These are phyloP conservation scores for Backusella psychrophila DNA, from an alignment of 192 early-diverging fungal species.

Conservation along the genomic window DNA sequence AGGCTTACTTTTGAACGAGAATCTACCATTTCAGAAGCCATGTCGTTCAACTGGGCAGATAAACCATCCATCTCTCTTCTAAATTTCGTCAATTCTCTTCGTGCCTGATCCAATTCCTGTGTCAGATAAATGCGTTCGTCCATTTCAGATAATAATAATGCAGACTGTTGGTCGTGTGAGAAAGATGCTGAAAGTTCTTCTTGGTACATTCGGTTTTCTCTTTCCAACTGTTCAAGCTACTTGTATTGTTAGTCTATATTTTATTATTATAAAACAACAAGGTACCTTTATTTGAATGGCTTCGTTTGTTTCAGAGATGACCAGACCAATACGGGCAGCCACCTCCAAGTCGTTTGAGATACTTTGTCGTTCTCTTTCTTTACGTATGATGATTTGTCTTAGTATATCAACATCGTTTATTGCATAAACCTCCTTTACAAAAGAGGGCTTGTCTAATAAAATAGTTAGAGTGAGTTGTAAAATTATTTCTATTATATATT, in stretches of 20 bases:
- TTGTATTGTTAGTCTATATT: not conserved
- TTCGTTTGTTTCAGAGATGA: slow-evolving; percentile 51
- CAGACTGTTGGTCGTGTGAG: not conserved
- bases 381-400: slow-evolving; percentile 49
- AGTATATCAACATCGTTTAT: slow-evolving; percentile 47
- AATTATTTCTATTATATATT: not conserved
- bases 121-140: slow-evolving; percentile 50
- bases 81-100: slow-evolving; percentile 50
- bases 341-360: slow-evolving; percentile 54
- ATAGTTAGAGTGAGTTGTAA: too few species aligned
- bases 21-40: slow-evolving; percentile 56
- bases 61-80: slow-evolving; percentile 56
- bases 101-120: slow-evolving; percentile 47
- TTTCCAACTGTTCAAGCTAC: slow-evolving; percentile 35
- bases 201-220: slow-evolving; percentile 28
- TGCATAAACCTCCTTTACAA: slow-evolving; percentile 38
- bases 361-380: slow-evolving; percentile 53
- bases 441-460: slow-evolving; percentile 32
- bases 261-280: not conserved
- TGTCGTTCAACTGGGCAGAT: slow-evolving; percentile 56
- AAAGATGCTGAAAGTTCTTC: slow-evolving; percentile 10
- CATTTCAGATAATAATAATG: slow-evolving; percentile 23
- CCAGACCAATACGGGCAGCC: slow-evolving; percentile 59
- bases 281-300: slow-evolving; percentile 47
- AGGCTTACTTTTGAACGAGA: slow-evolving; percentile 50